Conservation (phyloP, 768 basidiomycete species). For the Macrolepiota fuliginosa region DNA sequence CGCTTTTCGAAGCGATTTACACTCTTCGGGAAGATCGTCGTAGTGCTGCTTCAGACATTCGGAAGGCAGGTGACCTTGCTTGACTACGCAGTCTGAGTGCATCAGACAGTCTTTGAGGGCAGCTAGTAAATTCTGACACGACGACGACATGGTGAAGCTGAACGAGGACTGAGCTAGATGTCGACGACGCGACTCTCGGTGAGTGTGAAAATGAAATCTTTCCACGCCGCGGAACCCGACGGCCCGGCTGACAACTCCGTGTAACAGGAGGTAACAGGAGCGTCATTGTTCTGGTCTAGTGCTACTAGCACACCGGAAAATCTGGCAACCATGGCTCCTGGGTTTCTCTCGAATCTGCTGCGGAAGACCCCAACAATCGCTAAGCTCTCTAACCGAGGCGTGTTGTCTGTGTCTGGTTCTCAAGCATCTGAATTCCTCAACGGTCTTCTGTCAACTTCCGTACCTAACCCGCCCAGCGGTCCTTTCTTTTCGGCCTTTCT, state of each 20-base stretch:
- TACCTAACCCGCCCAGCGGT: constrained; percentile 39
- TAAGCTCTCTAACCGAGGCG: constrained; percentile 58
- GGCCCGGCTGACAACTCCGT: constrained; percentile 3
- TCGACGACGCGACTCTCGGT: neutral
- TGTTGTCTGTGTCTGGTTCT: constrained; percentile 77
- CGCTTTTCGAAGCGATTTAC: constrained; percentile 74
- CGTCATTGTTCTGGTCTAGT: constrained; percentile 1
- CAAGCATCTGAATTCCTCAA: constrained; percentile 83
- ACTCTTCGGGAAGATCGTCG: constrained; percentile 77
- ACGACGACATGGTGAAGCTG: constrained; percentile 62
- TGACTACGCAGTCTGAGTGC: constrained; percentile 83
- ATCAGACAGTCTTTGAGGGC: constrained; percentile 85
- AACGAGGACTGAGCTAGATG: neutral
- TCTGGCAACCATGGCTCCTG: constrained; percentile 30
- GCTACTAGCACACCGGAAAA: neutral
- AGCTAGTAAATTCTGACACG: constrained; percentile 71
- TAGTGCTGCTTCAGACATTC: constrained; percentile 78
- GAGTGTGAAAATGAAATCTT: neutral
- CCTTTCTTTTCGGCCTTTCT: constrained; percentile 73
- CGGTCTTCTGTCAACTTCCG: constrained; percentile 60
- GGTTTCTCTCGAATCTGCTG: constrained; percentile 40
- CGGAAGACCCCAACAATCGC: constrained; percentile 53
- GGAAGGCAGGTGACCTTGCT: constrained; percentile 75
- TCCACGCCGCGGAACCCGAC: neutral
- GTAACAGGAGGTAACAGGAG: neutral